Evolutionary conservation across 2,329 filamentous ascomycete genomes (phyloP).

Genomic region (Pseudogymnoascus sp.): DNA sequence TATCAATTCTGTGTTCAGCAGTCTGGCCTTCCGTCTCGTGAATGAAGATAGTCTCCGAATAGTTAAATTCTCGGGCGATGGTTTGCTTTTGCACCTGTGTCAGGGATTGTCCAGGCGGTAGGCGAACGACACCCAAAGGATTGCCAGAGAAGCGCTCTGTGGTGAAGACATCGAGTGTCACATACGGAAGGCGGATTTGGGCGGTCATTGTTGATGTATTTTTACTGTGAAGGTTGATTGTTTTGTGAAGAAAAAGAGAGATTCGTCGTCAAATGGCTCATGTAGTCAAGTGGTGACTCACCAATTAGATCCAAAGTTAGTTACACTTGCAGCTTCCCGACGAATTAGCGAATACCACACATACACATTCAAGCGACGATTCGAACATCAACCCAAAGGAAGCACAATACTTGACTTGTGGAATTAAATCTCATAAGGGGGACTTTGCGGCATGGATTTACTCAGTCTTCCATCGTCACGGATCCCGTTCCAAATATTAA

Average conservation of each 20-base stretch:
- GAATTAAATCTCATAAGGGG: too few species aligned
- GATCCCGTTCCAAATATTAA: too few species aligned
- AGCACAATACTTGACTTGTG: too few species aligned
- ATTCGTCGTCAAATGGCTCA: background rate
- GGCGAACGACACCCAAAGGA: conserved; percentile 51
- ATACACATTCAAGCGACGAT: too few species aligned
- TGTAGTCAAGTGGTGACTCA: background rate
- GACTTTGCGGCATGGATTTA: too few species aligned
- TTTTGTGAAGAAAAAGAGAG: background rate
- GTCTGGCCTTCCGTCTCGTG: conserved; percentile 34
- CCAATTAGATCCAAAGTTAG: background rate
- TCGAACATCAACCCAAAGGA: too few species aligned
- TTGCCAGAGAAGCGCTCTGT: conserved; percentile 46
- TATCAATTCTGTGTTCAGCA: conserved; percentile 43
- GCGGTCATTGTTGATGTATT: background rate
- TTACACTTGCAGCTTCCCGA: too few species aligned
- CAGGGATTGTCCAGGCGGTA: conserved; percentile 39
- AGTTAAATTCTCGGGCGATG: conserved; percentile 56
- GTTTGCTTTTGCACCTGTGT: conserved; percentile 47
- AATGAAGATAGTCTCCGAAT: conserved; percentile 57
- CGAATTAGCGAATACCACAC: too few species aligned
- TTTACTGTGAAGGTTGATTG: background rate
- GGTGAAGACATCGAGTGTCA: conserved; percentile 53
- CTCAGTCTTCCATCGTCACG: too few species aligned
- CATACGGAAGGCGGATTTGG: conserved; percentile 12